Evolutionary conservation across 208 protist species (phyloP).

Genomic region (Herpetomonas tarakana): DNA sequence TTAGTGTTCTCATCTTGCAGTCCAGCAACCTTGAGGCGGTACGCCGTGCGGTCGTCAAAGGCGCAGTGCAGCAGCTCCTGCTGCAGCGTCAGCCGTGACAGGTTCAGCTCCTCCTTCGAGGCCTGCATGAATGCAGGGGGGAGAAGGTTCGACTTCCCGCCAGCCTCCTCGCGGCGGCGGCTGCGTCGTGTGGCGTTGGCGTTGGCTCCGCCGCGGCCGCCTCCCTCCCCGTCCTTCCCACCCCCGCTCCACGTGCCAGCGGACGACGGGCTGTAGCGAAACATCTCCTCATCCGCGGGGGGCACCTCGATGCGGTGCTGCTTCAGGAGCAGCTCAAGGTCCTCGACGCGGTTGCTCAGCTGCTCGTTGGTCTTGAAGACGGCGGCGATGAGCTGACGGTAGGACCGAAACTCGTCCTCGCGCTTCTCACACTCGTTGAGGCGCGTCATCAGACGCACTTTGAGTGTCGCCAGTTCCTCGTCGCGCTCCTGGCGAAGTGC

Average conservation of each 20-base stretch:
- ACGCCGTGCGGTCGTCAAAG: constrained; percentile 69
- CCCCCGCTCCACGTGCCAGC: background rate
- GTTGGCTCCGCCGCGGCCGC: constrained; percentile 5
- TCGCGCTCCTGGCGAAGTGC: constrained; percentile 57
- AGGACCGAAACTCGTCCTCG: constrained; percentile 68
- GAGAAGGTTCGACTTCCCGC: constrained; percentile 18
- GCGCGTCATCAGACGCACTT: constrained; percentile 52
- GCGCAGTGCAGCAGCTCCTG: constrained; percentile 60
- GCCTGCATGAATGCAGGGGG: constrained; percentile 52
- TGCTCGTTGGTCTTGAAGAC: constrained; percentile 72
- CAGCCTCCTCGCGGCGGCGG: background rate
- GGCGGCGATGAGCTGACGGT: constrained; percentile 65
- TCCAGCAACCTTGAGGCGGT: constrained; percentile 53
- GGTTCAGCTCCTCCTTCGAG: constrained; percentile 50
- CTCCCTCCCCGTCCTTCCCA: constrained; percentile 4
- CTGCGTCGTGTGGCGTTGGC: background rate
- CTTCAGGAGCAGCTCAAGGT: constrained; percentile 42
- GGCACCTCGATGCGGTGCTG: constrained; percentile 61
- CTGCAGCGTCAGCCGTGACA: constrained; percentile 58
- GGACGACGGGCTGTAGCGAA: constrained; percentile 28
- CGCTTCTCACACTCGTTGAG: constrained; percentile 61
- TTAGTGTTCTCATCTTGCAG: constrained; percentile 47
- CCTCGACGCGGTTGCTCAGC: constrained; percentile 57
- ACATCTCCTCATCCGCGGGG: constrained; percentile 29
- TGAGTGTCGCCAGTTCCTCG: constrained; percentile 44